phyloP scores from a whole-genome alignment of 257 asterid genomes.

The Knoxia roxburghii region DNA sequence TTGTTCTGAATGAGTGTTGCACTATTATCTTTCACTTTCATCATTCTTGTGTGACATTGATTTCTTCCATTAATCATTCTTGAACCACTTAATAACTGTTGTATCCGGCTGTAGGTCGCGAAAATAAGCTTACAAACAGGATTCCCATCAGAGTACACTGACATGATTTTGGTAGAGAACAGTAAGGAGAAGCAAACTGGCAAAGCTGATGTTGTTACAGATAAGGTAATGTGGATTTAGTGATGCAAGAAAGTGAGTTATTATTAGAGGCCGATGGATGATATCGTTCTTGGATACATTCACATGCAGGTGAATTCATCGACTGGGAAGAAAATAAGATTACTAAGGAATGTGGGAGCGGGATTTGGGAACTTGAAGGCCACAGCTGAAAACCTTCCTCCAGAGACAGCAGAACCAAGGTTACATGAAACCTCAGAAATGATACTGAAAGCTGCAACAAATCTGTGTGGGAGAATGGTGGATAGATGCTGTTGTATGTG shows the following conservation, averaged over 20 bases:
- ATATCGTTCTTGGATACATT: too few relatives aligned
- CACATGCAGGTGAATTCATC: constrained; percentile 31
- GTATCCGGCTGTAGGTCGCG: constrained; percentile 36
- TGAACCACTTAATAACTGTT: background rate
- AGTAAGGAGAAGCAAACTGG: constrained; percentile 31
- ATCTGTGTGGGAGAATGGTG: constrained; percentile 36
- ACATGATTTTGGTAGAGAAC: constrained; percentile 46
- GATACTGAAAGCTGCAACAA: constrained; percentile 51
- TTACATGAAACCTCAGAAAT: constrained; percentile 51
- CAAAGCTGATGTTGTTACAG: constrained; percentile 26
- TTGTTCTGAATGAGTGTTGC: background rate
- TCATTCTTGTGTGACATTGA: background rate
- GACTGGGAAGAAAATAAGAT: constrained; percentile 27
- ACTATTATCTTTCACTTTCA: background rate
- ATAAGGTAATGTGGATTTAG: constrained; percentile 38
- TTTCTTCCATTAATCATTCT: background rate
- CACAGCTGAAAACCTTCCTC: constrained; percentile 50
- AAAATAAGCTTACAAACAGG: constrained; percentile 63
- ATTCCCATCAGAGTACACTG: constrained; percentile 67
- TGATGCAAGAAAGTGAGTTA: background rate
- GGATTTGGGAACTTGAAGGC: constrained; percentile 70
- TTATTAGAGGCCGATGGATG: too few relatives aligned
- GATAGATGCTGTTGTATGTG: constrained; percentile 80
- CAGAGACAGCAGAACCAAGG: constrained; percentile 58
- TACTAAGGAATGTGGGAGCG: constrained; percentile 39